phyloP scores from a whole-genome alignment of 768 basidiomycete species.

The Podaxis carcinomalis region DNA sequence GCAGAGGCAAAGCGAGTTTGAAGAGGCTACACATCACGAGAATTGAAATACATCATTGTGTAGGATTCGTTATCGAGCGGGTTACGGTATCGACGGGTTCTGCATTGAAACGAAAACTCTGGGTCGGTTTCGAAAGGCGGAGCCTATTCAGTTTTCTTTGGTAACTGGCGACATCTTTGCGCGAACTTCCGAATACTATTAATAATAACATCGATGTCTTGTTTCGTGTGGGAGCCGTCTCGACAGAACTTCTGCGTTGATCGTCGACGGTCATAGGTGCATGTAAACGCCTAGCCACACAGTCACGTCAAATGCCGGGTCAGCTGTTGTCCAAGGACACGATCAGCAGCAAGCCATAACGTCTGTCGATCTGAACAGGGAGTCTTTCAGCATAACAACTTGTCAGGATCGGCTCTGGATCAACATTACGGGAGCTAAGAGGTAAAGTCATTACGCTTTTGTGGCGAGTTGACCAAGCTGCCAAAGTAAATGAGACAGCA shows the following conservation, averaged over 20 bases:
- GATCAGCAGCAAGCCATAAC: too few species aligned
- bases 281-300: too few species aligned
- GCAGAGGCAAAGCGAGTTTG: background rate
- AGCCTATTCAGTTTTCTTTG: too few species aligned
- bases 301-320: background rate
- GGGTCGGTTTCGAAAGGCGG: too few species aligned
- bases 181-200: too few species aligned
- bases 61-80: background rate
- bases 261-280: too few species aligned
- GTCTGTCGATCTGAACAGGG: background rate
- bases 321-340: background rate
- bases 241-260: too few species aligned
- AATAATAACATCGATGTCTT: too few species aligned
- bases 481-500: background rate
- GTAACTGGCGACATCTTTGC: too few species aligned
- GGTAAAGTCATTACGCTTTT: background rate
- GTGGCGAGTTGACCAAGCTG: background rate
- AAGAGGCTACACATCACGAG: background rate
- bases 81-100: too few species aligned
- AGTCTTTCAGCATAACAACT: background rate
- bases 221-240: too few species aligned
- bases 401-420: background rate
- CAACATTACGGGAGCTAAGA: background rate
- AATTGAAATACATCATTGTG: background rate
- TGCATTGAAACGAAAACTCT: too few species aligned